phyloP scores from a whole-genome alignment of 1,139 yeast genomes.

The Eremothecium cymbalariae region DNA sequence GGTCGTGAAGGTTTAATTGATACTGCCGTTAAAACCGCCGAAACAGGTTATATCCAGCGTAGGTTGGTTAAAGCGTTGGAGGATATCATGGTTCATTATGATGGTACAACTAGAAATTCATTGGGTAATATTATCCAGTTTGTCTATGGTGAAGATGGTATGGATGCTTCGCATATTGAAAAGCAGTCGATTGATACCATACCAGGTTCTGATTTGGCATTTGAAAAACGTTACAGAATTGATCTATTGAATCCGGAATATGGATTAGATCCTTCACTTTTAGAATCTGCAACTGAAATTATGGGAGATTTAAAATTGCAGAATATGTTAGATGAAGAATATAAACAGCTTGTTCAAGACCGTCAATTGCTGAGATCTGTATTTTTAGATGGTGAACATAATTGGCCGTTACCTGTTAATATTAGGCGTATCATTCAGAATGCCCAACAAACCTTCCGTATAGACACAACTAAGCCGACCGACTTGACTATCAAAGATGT shows the following conservation, averaged over 20 bases:
- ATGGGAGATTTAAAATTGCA: conserved; percentile 85
- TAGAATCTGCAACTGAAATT: conserved; percentile 87
- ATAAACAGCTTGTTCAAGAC: conserved; percentile 63
- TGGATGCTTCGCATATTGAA: conserved; percentile 97
- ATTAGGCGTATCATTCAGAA: conserved; percentile 94
- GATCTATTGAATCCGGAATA: conserved; percentile 70
- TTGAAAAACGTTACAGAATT: conserved; percentile 77
- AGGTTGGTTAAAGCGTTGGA: conserved; percentile 97
- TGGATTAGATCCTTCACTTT: conserved; percentile 58
- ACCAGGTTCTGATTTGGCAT: conserved; percentile 81
- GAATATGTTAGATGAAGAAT: conserved; percentile 74
- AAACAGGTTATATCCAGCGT: conserved; percentile 98
- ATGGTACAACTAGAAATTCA: conserved; percentile 97
- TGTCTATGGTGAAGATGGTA: conserved; percentile 97
- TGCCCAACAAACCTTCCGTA: conserved; percentile 93
- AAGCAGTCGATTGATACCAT: conserved; percentile 94
- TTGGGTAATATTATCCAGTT: conserved; percentile 94
- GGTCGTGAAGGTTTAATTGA: conserved; percentile 99
- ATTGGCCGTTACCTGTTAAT: conserved; percentile 97
- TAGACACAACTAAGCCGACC: conserved; percentile 83
- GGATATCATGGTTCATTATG: conserved; percentile 98
- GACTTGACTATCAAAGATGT: conserved; percentile 82
- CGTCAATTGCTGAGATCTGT: conserved; percentile 75
- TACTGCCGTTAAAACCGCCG: conserved; percentile 98
- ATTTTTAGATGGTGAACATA: conserved; percentile 87